Conservation (phyloP, 1,284 basidiomycete genomes). For the Meira nashicola region DNA sequence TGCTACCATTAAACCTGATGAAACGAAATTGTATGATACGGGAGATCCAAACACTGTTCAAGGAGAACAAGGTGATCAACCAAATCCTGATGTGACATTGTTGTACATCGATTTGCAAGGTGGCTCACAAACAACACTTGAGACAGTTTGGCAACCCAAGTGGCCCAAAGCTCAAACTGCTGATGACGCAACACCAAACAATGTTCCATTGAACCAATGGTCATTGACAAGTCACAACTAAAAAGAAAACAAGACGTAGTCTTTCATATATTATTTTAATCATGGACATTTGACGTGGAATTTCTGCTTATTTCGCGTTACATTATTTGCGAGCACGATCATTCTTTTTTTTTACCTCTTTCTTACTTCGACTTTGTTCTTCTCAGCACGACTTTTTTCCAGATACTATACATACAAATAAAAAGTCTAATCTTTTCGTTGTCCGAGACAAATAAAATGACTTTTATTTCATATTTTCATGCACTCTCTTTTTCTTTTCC, state of each 20-base stretch:
- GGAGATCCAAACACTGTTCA: conserved; percentile 65
- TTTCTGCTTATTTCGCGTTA: too few relatives aligned
- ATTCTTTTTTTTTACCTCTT: conserved; percentile 1
- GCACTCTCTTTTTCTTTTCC: too few relatives aligned
- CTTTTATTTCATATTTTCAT: too few relatives aligned
- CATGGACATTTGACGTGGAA: not conserved
- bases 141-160: conserved; percentile 53
- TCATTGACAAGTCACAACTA: conserved; percentile 45
- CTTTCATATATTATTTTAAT: not conserved
- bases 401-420: not conserved
- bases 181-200: conserved; percentile 38
- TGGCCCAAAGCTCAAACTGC: conserved; percentile 29
- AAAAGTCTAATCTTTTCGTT: too few relatives aligned
- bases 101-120: conserved; percentile 65
- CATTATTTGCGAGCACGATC: not conserved
- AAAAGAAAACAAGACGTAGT: too few relatives aligned
- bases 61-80: conserved; percentile 61
- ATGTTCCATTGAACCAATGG: conserved; percentile 43
- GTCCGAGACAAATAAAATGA: too few relatives aligned
- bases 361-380: not conserved
- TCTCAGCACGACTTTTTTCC: not conserved
- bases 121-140: conserved; percentile 56
- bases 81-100: conserved; percentile 73
- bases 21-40: conserved; percentile 63
- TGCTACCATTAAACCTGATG: conserved; percentile 8